phyloP scores from a whole-genome alignment of 306 rosid species.

The Lathyrus aphaca region DNA sequence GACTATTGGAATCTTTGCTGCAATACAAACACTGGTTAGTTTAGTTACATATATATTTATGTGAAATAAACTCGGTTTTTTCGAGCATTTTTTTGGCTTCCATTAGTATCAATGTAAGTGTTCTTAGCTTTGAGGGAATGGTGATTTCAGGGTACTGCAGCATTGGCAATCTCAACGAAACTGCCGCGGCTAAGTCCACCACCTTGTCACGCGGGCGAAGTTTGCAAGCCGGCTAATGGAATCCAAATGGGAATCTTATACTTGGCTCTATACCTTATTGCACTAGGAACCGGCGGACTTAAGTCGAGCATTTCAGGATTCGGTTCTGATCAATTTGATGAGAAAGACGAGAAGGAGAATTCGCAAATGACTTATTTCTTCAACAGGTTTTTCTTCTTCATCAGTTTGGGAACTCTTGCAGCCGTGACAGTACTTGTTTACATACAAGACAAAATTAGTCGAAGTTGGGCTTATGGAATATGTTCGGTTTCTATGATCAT shows the following conservation, averaged over 20 bases:
- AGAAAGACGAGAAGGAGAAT: slow-evolving; percentile 81
- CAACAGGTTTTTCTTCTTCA: slow-evolving; percentile 78
- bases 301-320: slow-evolving; percentile 96
- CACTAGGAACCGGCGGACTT: slow-evolving; percentile 86
- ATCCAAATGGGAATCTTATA: slow-evolving; percentile 82
- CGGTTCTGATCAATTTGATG: slow-evolving; percentile 90
- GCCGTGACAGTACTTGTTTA: slow-evolving; percentile 95
- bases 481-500: slow-evolving; percentile 69
- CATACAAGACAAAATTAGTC: slow-evolving; percentile 79
- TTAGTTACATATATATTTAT: neutral
- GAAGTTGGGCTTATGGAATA: slow-evolving; percentile 84
- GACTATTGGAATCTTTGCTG: slow-evolving; percentile 75
- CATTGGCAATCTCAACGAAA: slow-evolving; percentile 72
- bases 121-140: neutral
- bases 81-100: too few species aligned
- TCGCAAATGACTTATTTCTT: slow-evolving; percentile 85
- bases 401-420: slow-evolving; percentile 74
- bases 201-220: slow-evolving; percentile 51
- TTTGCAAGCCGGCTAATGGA: slow-evolving; percentile 66
- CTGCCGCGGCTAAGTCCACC: slow-evolving; percentile 75
- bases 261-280: slow-evolving; percentile 69
- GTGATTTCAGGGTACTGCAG: slow-evolving; percentile 65
- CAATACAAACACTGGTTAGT: slow-evolving; percentile 71
- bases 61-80: neutral
- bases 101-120: neutral